Evolutionary conservation across 495 filamentous ascomycete species (phyloP).

Genomic region (Aspergillus mulundensis): DNA sequence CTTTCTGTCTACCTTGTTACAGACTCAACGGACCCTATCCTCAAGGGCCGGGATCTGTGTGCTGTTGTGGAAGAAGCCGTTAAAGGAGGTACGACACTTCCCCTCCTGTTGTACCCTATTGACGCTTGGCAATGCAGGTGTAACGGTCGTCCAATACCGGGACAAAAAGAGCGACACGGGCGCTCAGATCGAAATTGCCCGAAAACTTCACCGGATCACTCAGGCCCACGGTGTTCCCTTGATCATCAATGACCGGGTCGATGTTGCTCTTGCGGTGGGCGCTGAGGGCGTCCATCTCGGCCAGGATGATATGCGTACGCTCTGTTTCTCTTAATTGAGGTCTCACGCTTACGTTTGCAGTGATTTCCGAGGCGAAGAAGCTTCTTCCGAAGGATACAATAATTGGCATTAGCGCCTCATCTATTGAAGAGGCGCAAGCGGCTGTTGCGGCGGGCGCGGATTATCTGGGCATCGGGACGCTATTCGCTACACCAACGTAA

Average conservation of each 20-base stretch:
- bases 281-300: conserved; percentile 93
- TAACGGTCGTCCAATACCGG: conserved; percentile 83
- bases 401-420: conserved; percentile 68
- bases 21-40: conserved; percentile 77
- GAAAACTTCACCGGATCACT: conserved; percentile 66
- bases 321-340: background rate
- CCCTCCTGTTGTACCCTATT: conserved; percentile 14
- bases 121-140: conserved; percentile 44
- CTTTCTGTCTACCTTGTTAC: conserved; percentile 86
- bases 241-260: conserved; percentile 92
- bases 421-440: conserved; percentile 59
- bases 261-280: conserved; percentile 79
- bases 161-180: conserved; percentile 83
- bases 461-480: conserved; percentile 84
- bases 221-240: conserved; percentile 67
- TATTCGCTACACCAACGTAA: conserved; percentile 80
- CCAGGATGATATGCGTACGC: conserved; percentile 84
- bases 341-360: conserved; percentile 29
- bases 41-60: conserved; percentile 65
- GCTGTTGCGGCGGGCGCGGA: conserved; percentile 72
- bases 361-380: conserved; percentile 59
- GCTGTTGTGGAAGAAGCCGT: conserved; percentile 73
- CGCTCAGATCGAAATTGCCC: conserved; percentile 65
- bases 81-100: conserved; percentile 56
- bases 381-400: conserved; percentile 69